Conservation (phyloP, 495 filamentous ascomycete genomes). For the Xylaria sp. region DNA sequence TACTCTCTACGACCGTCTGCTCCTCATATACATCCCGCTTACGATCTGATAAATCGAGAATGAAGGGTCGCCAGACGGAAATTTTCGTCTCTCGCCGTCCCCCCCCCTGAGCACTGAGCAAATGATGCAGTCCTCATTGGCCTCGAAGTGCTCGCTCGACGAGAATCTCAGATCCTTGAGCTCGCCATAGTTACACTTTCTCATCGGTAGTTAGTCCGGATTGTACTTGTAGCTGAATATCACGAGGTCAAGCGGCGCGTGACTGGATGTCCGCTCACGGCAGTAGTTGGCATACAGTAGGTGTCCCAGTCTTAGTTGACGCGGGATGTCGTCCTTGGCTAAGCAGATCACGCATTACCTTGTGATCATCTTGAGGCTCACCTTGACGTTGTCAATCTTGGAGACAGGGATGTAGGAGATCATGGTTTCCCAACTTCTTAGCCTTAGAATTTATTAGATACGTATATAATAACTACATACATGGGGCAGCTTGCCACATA, state of each 20-base stretch:
- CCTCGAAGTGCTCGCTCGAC: background rate
- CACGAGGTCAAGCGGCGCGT: background rate
- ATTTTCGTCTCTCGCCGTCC: background rate
- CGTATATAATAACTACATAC: background rate
- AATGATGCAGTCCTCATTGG: background rate
- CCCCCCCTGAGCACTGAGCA: background rate
- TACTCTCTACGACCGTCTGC: background rate
- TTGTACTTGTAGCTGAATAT: background rate
- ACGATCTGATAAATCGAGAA: background rate
- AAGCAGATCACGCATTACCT: background rate
- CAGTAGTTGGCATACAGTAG: background rate
- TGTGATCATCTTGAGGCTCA: background rate
- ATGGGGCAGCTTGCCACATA: background rate
- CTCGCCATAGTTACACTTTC: background rate
- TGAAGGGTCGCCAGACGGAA: slow-evolving; percentile 9
- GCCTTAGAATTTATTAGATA: background rate
- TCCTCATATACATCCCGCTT: background rate
- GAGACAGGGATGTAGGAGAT: background rate
- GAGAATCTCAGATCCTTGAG: background rate
- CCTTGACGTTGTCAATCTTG: background rate
- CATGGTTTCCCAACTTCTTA: background rate
- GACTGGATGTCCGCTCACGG: background rate
- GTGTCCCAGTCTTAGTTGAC: background rate
- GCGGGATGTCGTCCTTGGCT: background rate
- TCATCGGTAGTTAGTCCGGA: background rate